A percentile compares a stretch with the other conserved stretches of the same genome.
Conservation (phyloP, 2,329 filamentous ascomycete genomes). For the Chrysoporthe cubensis region DNA sequence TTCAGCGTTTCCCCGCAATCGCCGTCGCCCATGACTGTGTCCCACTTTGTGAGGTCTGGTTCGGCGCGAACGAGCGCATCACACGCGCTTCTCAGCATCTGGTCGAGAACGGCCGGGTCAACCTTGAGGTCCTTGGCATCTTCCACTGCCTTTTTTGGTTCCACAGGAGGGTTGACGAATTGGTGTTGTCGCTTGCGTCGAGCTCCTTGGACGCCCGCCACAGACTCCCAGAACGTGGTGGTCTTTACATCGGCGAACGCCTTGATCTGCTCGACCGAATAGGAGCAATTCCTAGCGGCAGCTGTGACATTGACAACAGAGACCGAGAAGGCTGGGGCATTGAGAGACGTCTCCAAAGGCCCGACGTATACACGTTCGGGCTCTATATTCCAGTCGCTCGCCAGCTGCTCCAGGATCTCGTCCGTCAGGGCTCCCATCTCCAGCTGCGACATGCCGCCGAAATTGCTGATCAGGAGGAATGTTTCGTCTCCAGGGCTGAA, state of each 20-base stretch:
- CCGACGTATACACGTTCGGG: constrained; percentile 63
- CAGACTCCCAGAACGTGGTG: constrained; percentile 59
- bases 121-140: constrained; percentile 50
- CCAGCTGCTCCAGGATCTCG: constrained; percentile 56
- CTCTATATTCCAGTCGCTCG: constrained; percentile 49
- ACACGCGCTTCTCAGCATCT: constrained; percentile 59
- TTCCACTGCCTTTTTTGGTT: constrained; percentile 43
- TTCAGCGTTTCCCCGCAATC: constrained; percentile 68
- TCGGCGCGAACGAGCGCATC: constrained; percentile 59
- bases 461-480: constrained; percentile 61
- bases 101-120: constrained; percentile 56
- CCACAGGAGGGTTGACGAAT: constrained; percentile 43
- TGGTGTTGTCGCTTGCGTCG: constrained; percentile 49
- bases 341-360: constrained; percentile 72
- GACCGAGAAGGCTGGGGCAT: constrained; percentile 72
- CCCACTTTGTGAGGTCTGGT: constrained; percentile 59
- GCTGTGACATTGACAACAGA: constrained; percentile 64
- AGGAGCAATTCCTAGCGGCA: constrained; percentile 48
- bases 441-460: constrained; percentile 61
- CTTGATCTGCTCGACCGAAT: constrained; percentile 59
- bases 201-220: constrained; percentile 50
- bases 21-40: constrained; percentile 48
- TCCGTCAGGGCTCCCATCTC: constrained; percentile 60
- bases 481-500: constrained; percentile 53
- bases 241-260: constrained; percentile 67